Conservation (phyloP, 495 filamentous ascomycete genomes). For the Cercophora scortea region DNA sequence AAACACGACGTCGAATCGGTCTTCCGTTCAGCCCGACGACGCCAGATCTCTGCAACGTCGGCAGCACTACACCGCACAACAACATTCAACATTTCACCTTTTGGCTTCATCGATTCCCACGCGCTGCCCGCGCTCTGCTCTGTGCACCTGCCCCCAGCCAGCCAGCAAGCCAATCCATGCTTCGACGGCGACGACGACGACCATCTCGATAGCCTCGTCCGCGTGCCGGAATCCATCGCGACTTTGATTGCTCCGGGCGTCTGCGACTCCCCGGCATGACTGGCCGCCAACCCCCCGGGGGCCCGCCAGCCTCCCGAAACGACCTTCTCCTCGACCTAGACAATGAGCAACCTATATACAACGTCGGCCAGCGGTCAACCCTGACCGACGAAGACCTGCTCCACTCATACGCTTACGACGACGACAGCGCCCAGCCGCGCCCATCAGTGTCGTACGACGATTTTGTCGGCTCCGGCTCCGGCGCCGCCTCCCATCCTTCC, state of each 20-base stretch:
- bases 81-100: too few species aligned
- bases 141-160: not conserved
- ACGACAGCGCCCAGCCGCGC: slow-evolving; percentile 56
- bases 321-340: slow-evolving; percentile 74
- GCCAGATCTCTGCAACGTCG: not conserved
- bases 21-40: not conserved
- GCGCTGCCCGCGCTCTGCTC: not conserved
- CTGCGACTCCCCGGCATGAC: slow-evolving; percentile 46
- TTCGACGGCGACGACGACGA: not conserved
- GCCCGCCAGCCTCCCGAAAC: slow-evolving; percentile 50
- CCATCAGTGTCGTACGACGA: slow-evolving; percentile 91
- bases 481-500: slow-evolving; percentile 30
- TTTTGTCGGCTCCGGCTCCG: slow-evolving; percentile 60
- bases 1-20: not conserved
- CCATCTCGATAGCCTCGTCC: slow-evolving; percentile 2
- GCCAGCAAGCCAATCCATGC: slow-evolving; percentile 1
- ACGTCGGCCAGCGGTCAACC: slow-evolving; percentile 59
- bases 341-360: slow-evolving; percentile 60
- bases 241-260: slow-evolving; percentile 14
- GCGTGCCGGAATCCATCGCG: slow-evolving; percentile 23
- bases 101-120: not conserved
- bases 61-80: not conserved
- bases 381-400: slow-evolving; percentile 72
- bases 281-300: slow-evolving; percentile 56
- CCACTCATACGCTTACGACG: slow-evolving; percentile 58